Percentiles rank a stretch among this genome's conserved stretches.
Conservation (phyloP, 164 flowering plant species). For the Kalanchoe fedtschenkoi region DNA sequence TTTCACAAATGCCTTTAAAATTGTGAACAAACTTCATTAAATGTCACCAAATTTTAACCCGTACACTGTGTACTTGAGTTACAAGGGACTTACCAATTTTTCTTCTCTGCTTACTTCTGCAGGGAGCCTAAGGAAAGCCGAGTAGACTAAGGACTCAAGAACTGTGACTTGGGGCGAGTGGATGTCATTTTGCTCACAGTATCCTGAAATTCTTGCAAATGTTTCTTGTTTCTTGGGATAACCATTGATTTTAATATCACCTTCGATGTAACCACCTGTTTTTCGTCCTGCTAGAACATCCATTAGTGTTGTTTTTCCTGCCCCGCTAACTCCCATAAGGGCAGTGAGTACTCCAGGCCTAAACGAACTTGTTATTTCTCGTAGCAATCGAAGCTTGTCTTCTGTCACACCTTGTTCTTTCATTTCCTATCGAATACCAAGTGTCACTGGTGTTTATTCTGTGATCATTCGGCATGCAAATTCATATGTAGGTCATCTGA, state of each 20-base stretch:
- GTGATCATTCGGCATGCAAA: background rate
- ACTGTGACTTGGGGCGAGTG: too few species aligned
- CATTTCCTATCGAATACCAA: constrained; percentile 44
- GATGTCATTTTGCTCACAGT: too few species aligned
- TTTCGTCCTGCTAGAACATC: constrained; percentile 36
- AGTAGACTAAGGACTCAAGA: constrained; percentile 25
- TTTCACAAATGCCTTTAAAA: constrained; percentile 7
- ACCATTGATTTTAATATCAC: constrained; percentile 23
- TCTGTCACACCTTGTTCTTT: constrained; percentile 29
- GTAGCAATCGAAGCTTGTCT: constrained; percentile 26
- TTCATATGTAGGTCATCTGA: background rate
- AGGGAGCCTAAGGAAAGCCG: constrained; percentile 32
- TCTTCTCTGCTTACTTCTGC: constrained; percentile 19
- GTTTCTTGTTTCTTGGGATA: constrained; percentile 36
- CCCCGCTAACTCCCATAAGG: constrained; percentile 42
- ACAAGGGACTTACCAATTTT: constrained; percentile 19
- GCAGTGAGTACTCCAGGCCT: constrained; percentile 44
- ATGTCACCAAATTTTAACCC: too few species aligned
- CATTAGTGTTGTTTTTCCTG: constrained; percentile 41
- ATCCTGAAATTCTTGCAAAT: constrained; percentile 29
- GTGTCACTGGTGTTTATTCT: background rate
- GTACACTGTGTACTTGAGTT: too few species aligned
- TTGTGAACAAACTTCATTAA: background rate
- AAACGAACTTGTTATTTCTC: constrained; percentile 32
- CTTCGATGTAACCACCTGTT: constrained; percentile 28